Evolutionary conservation across 345 rosid species (phyloP).

Genomic region (Mallotus nudiflorus): DNA sequence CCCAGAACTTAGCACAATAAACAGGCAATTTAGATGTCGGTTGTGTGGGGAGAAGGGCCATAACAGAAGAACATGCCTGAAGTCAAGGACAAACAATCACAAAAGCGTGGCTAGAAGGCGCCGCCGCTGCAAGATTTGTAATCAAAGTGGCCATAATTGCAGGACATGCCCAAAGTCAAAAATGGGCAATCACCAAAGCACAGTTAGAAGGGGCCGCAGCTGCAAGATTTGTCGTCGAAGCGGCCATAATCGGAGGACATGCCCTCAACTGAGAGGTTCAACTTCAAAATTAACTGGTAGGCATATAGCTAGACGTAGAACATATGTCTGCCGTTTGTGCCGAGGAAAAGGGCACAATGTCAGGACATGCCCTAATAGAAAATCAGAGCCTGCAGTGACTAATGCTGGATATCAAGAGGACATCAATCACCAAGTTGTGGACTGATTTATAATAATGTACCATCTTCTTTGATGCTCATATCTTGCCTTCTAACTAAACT

Average conservation of each 20-base stretch:
- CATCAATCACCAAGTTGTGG: not conserved
- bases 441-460: too few relatives aligned
- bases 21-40: conserved; percentile 60
- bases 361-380: conserved; percentile 53
- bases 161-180: conserved; percentile 62
- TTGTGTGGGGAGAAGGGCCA: conserved; percentile 79
- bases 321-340: conserved; percentile 52
- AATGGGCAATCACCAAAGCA: conserved; percentile 26
- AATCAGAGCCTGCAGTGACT: not conserved
- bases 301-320: conserved; percentile 22
- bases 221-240: conserved; percentile 54
- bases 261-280: conserved; percentile 32
- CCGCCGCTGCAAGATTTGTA: conserved; percentile 51
- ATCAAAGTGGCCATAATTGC: conserved; percentile 68
- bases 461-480: too few relatives aligned
- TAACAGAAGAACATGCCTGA: conserved; percentile 76
- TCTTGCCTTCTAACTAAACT: too few relatives aligned
- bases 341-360: conserved; percentile 47
- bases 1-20: conserved; percentile 53
- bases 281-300: conserved; percentile 4
- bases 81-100: conserved; percentile 31
- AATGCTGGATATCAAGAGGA: not conserved
- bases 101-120: conserved; percentile 31
- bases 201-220: conserved; percentile 27
- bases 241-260: conserved; percentile 80